Evolutionary conservation across 148 eudicot genomes (phyloP).

Genomic region (Fallopia convolvulus): DNA sequence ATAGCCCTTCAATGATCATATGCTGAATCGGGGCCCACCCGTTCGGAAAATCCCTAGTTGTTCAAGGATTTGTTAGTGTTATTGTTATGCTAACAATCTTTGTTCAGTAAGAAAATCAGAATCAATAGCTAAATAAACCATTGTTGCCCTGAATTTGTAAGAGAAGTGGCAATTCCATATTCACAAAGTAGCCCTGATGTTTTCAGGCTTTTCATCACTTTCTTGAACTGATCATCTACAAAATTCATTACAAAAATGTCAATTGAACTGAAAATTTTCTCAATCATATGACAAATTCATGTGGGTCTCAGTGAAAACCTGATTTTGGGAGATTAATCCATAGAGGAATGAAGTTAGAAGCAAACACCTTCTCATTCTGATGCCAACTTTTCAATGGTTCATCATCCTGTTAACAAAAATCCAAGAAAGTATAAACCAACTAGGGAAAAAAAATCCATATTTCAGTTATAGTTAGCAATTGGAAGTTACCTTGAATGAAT

Average conservation of each 20-base stretch:
- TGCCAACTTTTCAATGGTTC: slow-evolving; percentile 40
- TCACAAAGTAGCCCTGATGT: slow-evolving; percentile 54
- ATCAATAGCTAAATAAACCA: slow-evolving; percentile 34
- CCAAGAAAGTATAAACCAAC: neutral
- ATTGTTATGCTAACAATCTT: neutral
- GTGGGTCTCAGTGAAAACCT: slow-evolving; percentile 31
- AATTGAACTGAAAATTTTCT: too few species aligned
- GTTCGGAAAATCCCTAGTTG: slow-evolving; percentile 82
- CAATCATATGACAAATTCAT: neutral
- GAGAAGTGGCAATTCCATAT: slow-evolving; percentile 78
- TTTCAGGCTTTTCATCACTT: slow-evolving; percentile 57
- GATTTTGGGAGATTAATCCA: slow-evolving; percentile 64
- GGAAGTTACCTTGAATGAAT: slow-evolving; percentile 32
- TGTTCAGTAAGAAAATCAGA: neutral
- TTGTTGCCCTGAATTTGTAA: slow-evolving; percentile 76
- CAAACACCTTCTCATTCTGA: slow-evolving; percentile 64
- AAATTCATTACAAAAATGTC: neutral
- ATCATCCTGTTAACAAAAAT: slow-evolving; percentile 24
- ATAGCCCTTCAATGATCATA: slow-evolving; percentile 76
- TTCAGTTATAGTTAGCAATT: neutral
- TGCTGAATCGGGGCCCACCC: slow-evolving; percentile 98
- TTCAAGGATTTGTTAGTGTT: neutral
- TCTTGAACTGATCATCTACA: slow-evolving; percentile 45
- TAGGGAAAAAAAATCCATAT: neutral
- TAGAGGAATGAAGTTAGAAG: slow-evolving; percentile 80